Evolutionary conservation across 305 asterid species (phyloP), one percentile per base, ranked within the genome.

Genomic region (Rubia peregrina): DNA sequence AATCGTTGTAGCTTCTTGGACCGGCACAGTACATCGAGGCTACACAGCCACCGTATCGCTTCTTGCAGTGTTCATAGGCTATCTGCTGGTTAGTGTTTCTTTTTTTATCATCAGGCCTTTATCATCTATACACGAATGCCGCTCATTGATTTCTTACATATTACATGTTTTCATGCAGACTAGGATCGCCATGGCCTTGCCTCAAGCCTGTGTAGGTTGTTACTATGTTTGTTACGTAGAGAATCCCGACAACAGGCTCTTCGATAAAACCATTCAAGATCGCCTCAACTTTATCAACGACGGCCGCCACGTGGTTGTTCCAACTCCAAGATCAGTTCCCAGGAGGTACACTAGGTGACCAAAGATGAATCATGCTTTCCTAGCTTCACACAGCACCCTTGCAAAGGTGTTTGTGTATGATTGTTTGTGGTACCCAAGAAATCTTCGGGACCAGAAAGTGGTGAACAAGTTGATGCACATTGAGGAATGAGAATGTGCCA

Each of bases 121-220:
- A n/a, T 38, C 68, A 82, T 3, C 71, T 56, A 62, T 16, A 74
- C 66, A 73, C 22, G 78, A 76, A 72, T 76, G 53, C 75, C 63
- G 77, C 70, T 71, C 43, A 55, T 53, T 69, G 51, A 53, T 74
- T 72, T 59, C 49, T 3, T 12, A 13, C 53, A 1, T 48, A 51
- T 51, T 0, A 17, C 5, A 7, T 17, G 57, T 51, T 51, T 51
- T 71, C 63, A 5, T 73, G 59, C 81, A 90, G 98, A 93, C 97
- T 40, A 85, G 97, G 87, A 93, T 93, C 72, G 97, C 97, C 12
- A 93, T 93, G 98, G 97, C 96, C 57, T 42, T 93, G 78, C 98
- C 98, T 46, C 98, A 90, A 7, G 96, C 98, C 12, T 90, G 98
- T 76, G 97, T 93, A 72, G 78, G 95, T 67, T 89, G 95, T 78